Conservation (phyloP, 2,329 filamentous ascomycete species). For the Fusarium caatingaense region DNA sequence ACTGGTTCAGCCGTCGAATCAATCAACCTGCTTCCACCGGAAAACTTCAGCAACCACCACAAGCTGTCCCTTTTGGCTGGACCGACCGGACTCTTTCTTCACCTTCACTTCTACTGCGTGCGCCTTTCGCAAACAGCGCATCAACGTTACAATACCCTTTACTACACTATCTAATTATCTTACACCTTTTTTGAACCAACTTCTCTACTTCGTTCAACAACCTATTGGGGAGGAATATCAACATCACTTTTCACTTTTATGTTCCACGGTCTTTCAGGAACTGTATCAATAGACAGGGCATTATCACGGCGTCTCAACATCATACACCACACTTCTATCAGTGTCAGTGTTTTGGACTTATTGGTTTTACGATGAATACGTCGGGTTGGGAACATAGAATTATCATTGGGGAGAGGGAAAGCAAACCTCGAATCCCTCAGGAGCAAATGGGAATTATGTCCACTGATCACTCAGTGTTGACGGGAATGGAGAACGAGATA, state of each 20-base stretch:
- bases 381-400: constrained; percentile 46
- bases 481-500: constrained; percentile 45
- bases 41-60: constrained; percentile 7
- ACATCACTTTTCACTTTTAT: constrained; percentile 17
- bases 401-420: constrained; percentile 41
- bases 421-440: constrained; percentile 21
- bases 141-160: constrained; percentile 41
- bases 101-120: constrained; percentile 40
- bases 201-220: constrained; percentile 34
- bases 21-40: constrained; percentile 38
- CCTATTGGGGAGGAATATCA: constrained; percentile 38
- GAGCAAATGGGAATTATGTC: constrained; percentile 44
- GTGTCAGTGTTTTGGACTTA: constrained; percentile 18
- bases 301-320: constrained; percentile 45
- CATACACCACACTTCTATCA: constrained; percentile 36
- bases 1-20: constrained; percentile 37
- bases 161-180: constrained; percentile 41
- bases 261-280: constrained; percentile 39
- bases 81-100: constrained; percentile 42
- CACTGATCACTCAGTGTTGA: constrained; percentile 47
- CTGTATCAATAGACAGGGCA: constrained; percentile 48
- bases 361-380: constrained; percentile 45
- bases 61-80: constrained; percentile 42
- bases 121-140: constrained; percentile 23
- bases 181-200: constrained; percentile 7